phyloP scores from a whole-genome alignment of 768 basidiomycete genomes.

The Suillus cothurnatus region DNA sequence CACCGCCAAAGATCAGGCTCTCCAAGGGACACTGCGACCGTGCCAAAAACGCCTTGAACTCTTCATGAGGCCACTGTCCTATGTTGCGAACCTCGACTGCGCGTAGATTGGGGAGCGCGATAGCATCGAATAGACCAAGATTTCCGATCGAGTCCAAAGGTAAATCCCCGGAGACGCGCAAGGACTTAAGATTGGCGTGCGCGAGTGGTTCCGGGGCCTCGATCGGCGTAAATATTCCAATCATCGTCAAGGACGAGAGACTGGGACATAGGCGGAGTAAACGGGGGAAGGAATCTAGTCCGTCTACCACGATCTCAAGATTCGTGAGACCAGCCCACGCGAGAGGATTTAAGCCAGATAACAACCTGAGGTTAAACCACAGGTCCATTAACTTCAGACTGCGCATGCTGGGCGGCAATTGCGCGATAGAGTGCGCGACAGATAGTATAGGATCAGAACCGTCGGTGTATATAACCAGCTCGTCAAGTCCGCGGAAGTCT shows the following conservation, averaged over 20 bases:
- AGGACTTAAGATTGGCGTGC: background rate
- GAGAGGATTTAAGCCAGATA: background rate
- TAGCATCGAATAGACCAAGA: background rate
- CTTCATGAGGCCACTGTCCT: background rate
- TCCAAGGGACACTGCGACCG: background rate
- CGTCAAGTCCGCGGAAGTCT: background rate
- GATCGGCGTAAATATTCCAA: background rate
- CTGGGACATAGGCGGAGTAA: background rate
- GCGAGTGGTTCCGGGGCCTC: background rate
- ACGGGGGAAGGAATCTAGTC: background rate
- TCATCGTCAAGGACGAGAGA: background rate
- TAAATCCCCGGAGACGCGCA: no score
- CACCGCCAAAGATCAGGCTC: background rate
- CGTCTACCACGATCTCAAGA: background rate
- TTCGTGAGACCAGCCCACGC: background rate
- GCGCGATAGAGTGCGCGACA: background rate
- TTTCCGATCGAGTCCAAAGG: background rate
- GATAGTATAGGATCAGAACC: background rate
- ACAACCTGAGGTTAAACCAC: background rate
- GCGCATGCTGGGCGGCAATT: background rate
- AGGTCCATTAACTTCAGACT: background rate
- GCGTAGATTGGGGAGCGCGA: background rate
- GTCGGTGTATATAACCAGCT: background rate
- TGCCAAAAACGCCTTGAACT: background rate
- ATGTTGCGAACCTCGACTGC: background rate